These are phyloP conservation scores for Biscutella auriculata DNA, from an alignment of 441 rosid genomes.

Conservation along the genomic window DNA sequence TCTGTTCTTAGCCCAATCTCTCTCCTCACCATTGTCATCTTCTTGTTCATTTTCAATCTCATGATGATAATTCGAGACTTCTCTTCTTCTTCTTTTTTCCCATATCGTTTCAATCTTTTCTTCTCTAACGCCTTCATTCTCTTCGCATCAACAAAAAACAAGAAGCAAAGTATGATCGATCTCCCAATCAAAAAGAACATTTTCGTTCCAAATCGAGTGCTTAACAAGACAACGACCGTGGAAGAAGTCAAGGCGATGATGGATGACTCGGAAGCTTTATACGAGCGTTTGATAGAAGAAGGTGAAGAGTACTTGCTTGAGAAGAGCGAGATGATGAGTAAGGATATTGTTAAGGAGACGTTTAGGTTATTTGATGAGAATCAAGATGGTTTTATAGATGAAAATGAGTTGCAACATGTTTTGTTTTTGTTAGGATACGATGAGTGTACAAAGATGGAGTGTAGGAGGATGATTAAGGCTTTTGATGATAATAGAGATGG, in stretches of 20 bases:
- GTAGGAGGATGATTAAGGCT: slow-evolving; percentile 45
- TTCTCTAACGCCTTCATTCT: slow-evolving; percentile 6
- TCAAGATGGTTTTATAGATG: slow-evolving; percentile 52
- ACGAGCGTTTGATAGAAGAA: slow-evolving; percentile 14
- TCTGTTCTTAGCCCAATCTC: slow-evolving; percentile 20
- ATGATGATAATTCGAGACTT: slow-evolving; percentile 23
- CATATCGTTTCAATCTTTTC: slow-evolving; percentile 7
- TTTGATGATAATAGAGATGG: slow-evolving; percentile 52
- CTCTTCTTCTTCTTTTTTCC: slow-evolving; percentile 14
- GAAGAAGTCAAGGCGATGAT: slow-evolving; percentile 34
- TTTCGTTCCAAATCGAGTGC: background rate
- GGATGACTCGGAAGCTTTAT: slow-evolving; percentile 17
- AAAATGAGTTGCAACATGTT: slow-evolving; percentile 39
- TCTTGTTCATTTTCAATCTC: slow-evolving; percentile 21
- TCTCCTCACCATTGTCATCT: slow-evolving; percentile 17
- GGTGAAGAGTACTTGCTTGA: slow-evolving; percentile 32
- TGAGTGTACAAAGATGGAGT: slow-evolving; percentile 30
- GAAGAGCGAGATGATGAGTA: slow-evolving; percentile 32
- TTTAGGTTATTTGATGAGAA: slow-evolving; percentile 52
- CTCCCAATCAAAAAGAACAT: background rate
- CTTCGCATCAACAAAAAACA: slow-evolving; percentile 3
- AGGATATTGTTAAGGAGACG: slow-evolving; percentile 34
- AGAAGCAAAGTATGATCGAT: background rate
- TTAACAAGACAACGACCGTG: slow-evolving; percentile 1
- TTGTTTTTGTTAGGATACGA: slow-evolving; percentile 25